Base-by-base conservation (phyloP, 2,329 filamentous ascomycete species). In the Botryotinia convoluta region DNA sequence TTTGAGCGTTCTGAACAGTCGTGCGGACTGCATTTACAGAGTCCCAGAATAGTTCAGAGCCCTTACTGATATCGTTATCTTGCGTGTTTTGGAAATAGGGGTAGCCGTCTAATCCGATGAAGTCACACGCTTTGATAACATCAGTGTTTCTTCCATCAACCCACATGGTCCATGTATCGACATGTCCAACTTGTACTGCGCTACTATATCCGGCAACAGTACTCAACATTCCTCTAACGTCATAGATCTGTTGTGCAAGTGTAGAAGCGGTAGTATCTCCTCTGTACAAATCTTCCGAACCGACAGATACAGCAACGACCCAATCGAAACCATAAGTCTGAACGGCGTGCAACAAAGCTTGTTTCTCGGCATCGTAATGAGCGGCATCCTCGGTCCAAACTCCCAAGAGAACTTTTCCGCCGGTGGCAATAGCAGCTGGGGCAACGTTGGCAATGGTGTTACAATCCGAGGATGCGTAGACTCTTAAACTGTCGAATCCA, bases 121-220 rank as follows among this genome's bases (percentile, higher is more conserved):
- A 92, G 83, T 92, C 90, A 74, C 87, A 84, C 72, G 88, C 89
- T 74, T 87, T 84, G 76, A 91, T 85, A 74, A 92, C 89, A 72
- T 83, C 82, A 77, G 85, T 85, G 84, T 91, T 91, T 79, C 85
- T 86, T 73, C 81, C 75, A 82, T 92, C 87, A 64, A 86, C 84
- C 88, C 88, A 90, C 64, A 85, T 86, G 62, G 89, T 89, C 87
- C 89, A 91, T 70, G 90, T 92, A 82, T 92, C 90, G 77, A 92
- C 90, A 81, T 92, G 90, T 26, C 90, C 84, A 14, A 95, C 88
- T 69, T 87, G 83, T 1, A 78, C 77, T 75, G 88, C 83, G 68
- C 88, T 85, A 74, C 85, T 83, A 68, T 84, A 84, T 81, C 84
- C 81, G 0, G 83, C 79, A 14, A 84, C 81, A 12, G 83, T 84